Base-by-base conservation (phyloP, 108 stramenopile species). In the Pseudonitzschia pungens region DNA sequence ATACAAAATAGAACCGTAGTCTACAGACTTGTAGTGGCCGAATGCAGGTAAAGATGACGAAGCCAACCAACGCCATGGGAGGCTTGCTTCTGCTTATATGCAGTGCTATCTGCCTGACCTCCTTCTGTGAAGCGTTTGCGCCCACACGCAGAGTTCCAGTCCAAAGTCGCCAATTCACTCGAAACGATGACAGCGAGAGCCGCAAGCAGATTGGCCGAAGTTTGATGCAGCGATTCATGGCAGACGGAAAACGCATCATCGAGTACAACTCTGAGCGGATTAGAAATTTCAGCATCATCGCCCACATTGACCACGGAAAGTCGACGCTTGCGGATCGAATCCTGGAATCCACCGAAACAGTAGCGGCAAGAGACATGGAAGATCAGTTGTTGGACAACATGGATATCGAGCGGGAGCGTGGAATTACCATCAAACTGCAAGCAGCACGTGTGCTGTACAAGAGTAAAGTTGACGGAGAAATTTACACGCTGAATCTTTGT, bases 371-470 rank as follows among this genome's bases (percentile, higher is more conserved):
- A 26, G 98, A 97, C 77, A 97, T 97, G 98, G 74, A 88, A 67
- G 81, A 75, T 21, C 99, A 99, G 75, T 71, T 98, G 18, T 82
- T 99, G 31, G 99, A 99, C 84, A 95, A 84, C 79, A 94, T 99
- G 90, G 97, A 99, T 73, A 74, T 99, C 28, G 99, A 99, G 78
- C 83, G 97, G 36, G 98, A 99, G 75, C 84, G 99, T 24, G 99
- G 99, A 9, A 99, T 99, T 73, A 99, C 99, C 11, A 98, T 99
- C 77, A 98, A 99, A 79, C 81, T 98, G 29, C 96, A 98, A 73
- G 97, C 99, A 18, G 99, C 99, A 29, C 87, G 98, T 48, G 96
- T 98, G 42, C 70, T 93, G 62, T 95, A 98, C 80, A 78, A 78
- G 65, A 88, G 88, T 58, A 84, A 87, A 63, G 74, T 40, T 52